These are phyloP conservation scores for Brettanomyces nanus DNA, from an alignment of 805 yeast species.

Conservation along the genomic window DNA sequence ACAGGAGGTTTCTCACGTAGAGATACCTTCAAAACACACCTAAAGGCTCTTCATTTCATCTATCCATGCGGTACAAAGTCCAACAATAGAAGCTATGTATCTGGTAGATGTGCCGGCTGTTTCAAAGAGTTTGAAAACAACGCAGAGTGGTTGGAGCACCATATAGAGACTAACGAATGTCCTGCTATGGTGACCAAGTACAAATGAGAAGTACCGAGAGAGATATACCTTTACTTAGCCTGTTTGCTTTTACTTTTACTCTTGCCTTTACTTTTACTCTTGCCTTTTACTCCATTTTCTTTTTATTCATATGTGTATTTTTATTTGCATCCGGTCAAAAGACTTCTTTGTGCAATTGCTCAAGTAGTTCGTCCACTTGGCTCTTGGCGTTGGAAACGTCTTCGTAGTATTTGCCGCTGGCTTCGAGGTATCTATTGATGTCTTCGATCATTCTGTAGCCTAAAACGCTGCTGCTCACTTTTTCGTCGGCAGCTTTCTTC, in stretches of 20 bases:
- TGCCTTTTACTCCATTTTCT: no score
- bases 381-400: not conserved
- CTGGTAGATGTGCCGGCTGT: slow-evolving; percentile 50
- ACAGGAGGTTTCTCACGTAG: slow-evolving; percentile 53
- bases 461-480: not conserved
- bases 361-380: no score
- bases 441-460: slow-evolving; percentile 1
- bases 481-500: no score
- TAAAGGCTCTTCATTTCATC: slow-evolving; percentile 47
- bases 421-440: not conserved
- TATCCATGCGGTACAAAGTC: slow-evolving; percentile 50
- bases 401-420: not conserved
- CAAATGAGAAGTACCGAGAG: slow-evolving; percentile 8
- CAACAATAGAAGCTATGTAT: slow-evolving; percentile 31
- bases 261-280: no score
- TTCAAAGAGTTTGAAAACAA: slow-evolving; percentile 40
- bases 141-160: slow-evolving; percentile 43
- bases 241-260: no score
- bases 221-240: no score
- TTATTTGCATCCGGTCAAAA: no score
- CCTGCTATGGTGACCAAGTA: slow-evolving; percentile 21
- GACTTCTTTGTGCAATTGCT: not conserved
- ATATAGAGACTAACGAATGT: slow-evolving; percentile 44
- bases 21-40: slow-evolving; percentile 52
- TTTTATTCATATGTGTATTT: no score